Conservation (phyloP, 2,329 filamentous ascomycete genomes). For the Diaporthe citri region DNA sequence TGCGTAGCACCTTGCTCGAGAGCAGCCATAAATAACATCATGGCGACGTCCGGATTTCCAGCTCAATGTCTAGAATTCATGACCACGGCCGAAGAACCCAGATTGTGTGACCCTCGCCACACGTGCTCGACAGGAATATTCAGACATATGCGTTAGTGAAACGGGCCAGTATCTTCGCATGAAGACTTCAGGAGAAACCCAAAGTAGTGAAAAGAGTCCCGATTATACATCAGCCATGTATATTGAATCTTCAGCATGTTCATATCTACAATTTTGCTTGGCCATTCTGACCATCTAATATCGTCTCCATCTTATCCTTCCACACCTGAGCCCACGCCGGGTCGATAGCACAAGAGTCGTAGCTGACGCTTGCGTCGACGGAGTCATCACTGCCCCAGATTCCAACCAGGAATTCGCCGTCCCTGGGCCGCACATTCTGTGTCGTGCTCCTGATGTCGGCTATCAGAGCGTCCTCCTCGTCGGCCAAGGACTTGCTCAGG, state of each 20-base stretch:
- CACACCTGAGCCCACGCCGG: slow-evolving; percentile 31
- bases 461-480: slow-evolving; percentile 6
- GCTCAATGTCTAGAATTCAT: neutral
- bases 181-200: neutral
- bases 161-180: neutral
- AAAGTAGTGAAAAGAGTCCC: neutral
- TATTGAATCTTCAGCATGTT: neutral
- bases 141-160: neutral
- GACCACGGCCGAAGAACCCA: neutral
- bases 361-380: slow-evolving; percentile 22
- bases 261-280: slow-evolving; percentile 23
- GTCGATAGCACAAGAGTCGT: slow-evolving; percentile 37
- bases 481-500: slow-evolving; percentile 3
- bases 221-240: neutral
- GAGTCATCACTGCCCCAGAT: slow-evolving; percentile 34
- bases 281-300: slow-evolving; percentile 1
- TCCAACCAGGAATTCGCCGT: slow-evolving; percentile 37
- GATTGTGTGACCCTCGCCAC: neutral
- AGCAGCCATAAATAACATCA: neutral
- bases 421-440: slow-evolving; percentile 36
- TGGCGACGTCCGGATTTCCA: neutral
- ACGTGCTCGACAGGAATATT: too few relatives aligned
- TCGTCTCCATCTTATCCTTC: slow-evolving; percentile 23
- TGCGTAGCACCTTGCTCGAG: neutral
- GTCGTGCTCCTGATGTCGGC: slow-evolving; percentile 22